Base-by-base conservation (phyloP, 371 early-diverging fungal genomes). In the Sanchytrium tribonematis region DNA sequence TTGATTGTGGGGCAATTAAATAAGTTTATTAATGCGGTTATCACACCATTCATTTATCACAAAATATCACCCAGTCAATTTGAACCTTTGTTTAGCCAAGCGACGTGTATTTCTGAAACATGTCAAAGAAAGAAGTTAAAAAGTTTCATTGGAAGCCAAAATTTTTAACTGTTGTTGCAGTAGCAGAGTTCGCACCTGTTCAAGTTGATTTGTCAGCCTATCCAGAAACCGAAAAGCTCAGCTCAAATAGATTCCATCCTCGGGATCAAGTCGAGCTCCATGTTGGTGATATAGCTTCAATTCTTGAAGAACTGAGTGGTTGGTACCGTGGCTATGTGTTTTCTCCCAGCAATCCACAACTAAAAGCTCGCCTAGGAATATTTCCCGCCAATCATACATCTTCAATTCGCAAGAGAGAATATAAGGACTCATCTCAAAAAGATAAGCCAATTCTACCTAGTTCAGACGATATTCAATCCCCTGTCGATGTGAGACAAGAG, bases 251-350 rank as follows among this genome's bases (percentile, higher is more conserved):
- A 48, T 48, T 48, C 22, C 48, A 48, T 48, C 48, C 48, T 12
- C 5, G 48, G 22, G 48, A 48, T 48, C 48, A 48, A 48, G 48
- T 48, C 5, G 48, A 48, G 48, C 22, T 48, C 12, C 5, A 48
- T 48, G 48, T 48, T 48, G 48, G 48, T 48, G 48, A 48, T 22
- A 48, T 48, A 12, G 48, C 48, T 12, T 48, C 12, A 5, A 22
- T 48, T 5, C 22, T 48, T 12, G 48, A 48, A 48, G 48, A 48
- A 22, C 22, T 48, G 2, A 79, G 77, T 16, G 76, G 76, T 31
- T 86, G 86, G 86, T 82, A 79, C 67, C 75, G 85, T 69, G 86
- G 86, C 27, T 85, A 86, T 73, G 83, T 84, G 0, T 74, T 82
- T 29, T 76, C 5, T 12, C 30, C 29, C 22, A 22, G 29, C n/a